phyloP scores from a whole-genome alignment of 176 grass and related monocot species.

The Themeda triandra region DNA sequence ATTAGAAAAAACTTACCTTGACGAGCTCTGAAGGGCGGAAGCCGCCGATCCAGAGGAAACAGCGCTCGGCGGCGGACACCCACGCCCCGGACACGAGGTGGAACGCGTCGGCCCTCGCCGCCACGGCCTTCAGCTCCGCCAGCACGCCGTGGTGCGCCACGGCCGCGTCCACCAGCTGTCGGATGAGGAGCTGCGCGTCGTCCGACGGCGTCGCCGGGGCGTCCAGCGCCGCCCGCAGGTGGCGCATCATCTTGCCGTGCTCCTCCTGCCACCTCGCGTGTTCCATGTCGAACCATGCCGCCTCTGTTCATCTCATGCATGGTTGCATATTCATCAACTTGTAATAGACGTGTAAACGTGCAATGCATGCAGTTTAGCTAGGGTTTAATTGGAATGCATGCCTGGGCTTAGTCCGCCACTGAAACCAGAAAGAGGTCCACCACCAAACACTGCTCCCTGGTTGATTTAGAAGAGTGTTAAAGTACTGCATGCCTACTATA shows the following conservation, averaged over 20 bases:
- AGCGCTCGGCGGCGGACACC: constrained; percentile 55
- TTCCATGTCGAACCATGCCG: constrained; percentile 48
- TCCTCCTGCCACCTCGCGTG: constrained; percentile 50
- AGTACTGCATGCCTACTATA: too few relatives aligned
- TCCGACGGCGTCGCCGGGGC: background rate
- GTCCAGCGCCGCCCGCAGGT: constrained; percentile 40
- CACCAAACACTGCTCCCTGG: constrained; percentile 37
- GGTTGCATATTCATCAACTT: background rate
- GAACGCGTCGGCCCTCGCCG: constrained; percentile 46
- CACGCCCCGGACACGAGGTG: constrained; percentile 51
- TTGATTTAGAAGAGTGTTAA: too few relatives aligned
- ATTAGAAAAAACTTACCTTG: constrained; percentile 20
- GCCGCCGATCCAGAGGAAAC: constrained; percentile 74
- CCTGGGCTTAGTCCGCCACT: constrained; percentile 50
- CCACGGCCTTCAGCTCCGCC: constrained; percentile 39
- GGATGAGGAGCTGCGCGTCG: constrained; percentile 30
- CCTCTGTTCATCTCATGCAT: constrained; percentile 21
- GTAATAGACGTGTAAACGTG: too few relatives aligned
- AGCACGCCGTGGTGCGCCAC: constrained; percentile 38
- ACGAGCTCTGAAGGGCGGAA: constrained; percentile 65
- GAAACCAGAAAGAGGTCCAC: constrained; percentile 16
- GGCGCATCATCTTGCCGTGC: constrained; percentile 41
- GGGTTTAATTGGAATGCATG: background rate
- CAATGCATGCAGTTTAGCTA: background rate
- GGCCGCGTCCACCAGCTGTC: constrained; percentile 37